These are phyloP conservation scores for Durotheca rogersii DNA, from an alignment of 495 filamentous ascomycete species.

Conservation along the genomic window DNA sequence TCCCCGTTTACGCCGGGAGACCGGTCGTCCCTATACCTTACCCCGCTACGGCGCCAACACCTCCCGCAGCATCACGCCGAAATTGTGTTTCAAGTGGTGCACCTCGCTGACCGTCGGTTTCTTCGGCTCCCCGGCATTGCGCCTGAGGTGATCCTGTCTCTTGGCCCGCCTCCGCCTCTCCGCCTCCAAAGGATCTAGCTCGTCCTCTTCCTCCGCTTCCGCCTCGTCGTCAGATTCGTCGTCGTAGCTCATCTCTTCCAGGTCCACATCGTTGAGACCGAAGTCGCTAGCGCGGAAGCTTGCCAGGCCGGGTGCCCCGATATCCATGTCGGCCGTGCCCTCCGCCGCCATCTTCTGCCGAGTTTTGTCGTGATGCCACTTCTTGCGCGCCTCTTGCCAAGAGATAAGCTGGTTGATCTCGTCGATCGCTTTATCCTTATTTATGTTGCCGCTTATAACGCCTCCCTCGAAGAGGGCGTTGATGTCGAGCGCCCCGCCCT, in stretches of 20 bases:
- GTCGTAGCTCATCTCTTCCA: constrained; percentile 77
- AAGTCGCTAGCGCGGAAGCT: constrained; percentile 78
- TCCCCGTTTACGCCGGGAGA: no score
- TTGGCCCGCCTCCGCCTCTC: constrained; percentile 74
- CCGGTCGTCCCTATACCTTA: neutral
- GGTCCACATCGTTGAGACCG: constrained; percentile 81
- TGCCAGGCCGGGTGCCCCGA: constrained; percentile 47
- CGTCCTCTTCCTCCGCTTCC: constrained; percentile 73
- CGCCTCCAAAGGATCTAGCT: constrained; percentile 79
- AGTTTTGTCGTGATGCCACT: constrained; percentile 97
- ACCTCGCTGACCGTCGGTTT: constrained; percentile 83
- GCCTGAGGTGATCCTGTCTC: constrained; percentile 74
- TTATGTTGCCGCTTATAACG: constrained; percentile 61
- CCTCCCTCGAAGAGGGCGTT: constrained; percentile 86
- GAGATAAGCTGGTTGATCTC: constrained; percentile 84
- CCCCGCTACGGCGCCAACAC: constrained; percentile 77
- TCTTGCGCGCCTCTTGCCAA: constrained; percentile 93
- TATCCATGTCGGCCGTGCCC: constrained; percentile 47
- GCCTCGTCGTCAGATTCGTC: constrained; percentile 70
- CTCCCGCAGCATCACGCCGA: constrained; percentile 78
- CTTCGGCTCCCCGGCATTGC: constrained; percentile 82
- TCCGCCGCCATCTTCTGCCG: constrained; percentile 97
- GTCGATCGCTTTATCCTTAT: constrained; percentile 67
- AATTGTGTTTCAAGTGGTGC: constrained; percentile 71
- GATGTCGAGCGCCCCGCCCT: constrained; percentile 80